phyloP scores from a whole-genome alignment of 2,329 filamentous ascomycete species.

The Metarhizium album region DNA sequence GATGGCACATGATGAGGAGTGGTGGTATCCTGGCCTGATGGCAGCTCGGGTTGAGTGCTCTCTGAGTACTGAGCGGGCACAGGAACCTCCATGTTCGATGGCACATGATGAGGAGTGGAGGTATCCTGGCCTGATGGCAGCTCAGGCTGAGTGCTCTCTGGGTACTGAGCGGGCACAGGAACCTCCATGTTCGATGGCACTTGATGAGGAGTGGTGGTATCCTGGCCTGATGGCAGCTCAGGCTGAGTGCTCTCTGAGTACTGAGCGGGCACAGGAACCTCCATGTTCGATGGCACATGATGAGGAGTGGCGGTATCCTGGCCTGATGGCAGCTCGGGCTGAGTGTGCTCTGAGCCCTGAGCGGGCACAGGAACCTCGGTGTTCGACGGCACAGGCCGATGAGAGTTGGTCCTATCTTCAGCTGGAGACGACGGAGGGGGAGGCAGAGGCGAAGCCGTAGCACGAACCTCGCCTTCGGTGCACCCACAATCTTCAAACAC shows the following conservation, averaged over 20 bases:
- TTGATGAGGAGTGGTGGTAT: neutral
- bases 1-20: neutral
- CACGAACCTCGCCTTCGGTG: neutral
- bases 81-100: too few species aligned
- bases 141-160: neutral
- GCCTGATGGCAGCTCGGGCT: neutral
- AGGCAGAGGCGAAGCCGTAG: neutral
- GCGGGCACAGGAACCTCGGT: neutral
- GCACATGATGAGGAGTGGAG: too few species aligned
- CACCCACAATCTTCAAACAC: conserved; percentile 15
- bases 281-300: too few species aligned
- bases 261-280: neutral
- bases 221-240: neutral
- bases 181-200: neutral
- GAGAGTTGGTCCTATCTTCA: neutral
- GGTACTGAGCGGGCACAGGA: neutral
- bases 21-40: neutral
- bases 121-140: neutral
- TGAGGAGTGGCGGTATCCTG: neutral
- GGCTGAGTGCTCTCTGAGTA: neutral
- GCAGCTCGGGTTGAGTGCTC: too few species aligned
- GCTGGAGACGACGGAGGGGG: too few species aligned
- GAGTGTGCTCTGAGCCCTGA: neutral
- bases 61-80: too few species aligned
- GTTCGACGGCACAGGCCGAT: neutral